Evolutionary conservation across 257 asterid genomes (phyloP).

Genomic region (Lycium ferocissimum): DNA sequence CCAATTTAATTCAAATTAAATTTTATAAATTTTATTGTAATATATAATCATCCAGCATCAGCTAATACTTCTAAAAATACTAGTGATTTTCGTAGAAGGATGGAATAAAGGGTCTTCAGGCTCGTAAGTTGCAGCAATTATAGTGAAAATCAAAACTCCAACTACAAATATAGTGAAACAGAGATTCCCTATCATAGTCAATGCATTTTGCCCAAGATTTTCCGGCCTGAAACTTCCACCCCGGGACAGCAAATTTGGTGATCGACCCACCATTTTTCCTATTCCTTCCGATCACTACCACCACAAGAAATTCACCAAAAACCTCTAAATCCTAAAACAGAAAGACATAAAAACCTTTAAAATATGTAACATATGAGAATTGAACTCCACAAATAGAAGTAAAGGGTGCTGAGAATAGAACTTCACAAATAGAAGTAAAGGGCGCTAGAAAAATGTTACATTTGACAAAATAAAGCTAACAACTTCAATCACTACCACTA

Average conservation of each 20-base stretch:
- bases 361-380: not conserved
- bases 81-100: slow-evolving; percentile 84
- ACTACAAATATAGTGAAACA: slow-evolving; percentile 66
- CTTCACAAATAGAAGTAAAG: not conserved
- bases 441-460: not conserved
- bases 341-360: not conserved
- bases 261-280: slow-evolving; percentile 56
- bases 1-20: too few species aligned
- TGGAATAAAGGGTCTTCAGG: slow-evolving; percentile 71
- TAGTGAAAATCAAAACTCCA: slow-evolving; percentile 68
- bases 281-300: slow-evolving; percentile 16
- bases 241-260: slow-evolving; percentile 49
- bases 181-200: slow-evolving; percentile 59
- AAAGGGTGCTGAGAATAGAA: slow-evolving; percentile 21
- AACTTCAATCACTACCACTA: not conserved
- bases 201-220: slow-evolving; percentile 77
- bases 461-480: not conserved
- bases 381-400: slow-evolving; percentile 8
- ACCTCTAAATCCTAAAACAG: not conserved
- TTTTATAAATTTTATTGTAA: too few species aligned
- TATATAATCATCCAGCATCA: too few species aligned
- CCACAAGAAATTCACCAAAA: slow-evolving; percentile 2
- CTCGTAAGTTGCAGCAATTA: slow-evolving; percentile 63
- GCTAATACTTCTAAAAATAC: not conserved
- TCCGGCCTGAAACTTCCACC: slow-evolving; percentile 66